phyloP scores from a whole-genome alignment of 345 rosid species.

The Gynandropsis gynandra region DNA sequence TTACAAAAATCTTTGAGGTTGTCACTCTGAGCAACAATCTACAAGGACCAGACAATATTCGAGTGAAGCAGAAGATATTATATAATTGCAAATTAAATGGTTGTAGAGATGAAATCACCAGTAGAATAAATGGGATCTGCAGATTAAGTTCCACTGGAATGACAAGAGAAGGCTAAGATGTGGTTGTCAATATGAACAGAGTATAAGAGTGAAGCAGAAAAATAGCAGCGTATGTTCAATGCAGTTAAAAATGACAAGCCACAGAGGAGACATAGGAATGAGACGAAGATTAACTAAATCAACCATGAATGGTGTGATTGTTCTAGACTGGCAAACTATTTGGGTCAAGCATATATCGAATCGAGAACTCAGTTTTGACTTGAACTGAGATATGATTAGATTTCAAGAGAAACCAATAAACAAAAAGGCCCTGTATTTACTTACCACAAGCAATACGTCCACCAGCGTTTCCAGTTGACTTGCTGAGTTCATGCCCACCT shows the following conservation, averaged over 20 bases:
- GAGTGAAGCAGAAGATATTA: background rate
- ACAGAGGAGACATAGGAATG: no score
- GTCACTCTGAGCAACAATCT: background rate
- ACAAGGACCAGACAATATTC: background rate
- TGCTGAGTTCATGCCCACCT: slow-evolving; percentile 96
- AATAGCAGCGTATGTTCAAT: no score
- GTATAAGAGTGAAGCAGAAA: no score
- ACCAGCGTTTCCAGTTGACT: slow-evolving; percentile 84
- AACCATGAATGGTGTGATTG: background rate
- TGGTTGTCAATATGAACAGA: no score
- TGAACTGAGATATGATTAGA: no score
- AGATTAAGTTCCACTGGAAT: no score
- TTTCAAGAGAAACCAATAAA: background rate
- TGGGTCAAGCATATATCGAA: background rate
- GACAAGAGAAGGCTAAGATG: no score
- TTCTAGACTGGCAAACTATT: background rate
- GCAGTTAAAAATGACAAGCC: no score
- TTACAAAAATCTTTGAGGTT: background rate
- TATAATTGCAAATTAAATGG: no score
- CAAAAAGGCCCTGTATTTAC: slow-evolving; percentile 16
- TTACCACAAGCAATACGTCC: slow-evolving; percentile 85
- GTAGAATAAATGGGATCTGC: no score
- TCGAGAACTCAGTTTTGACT: background rate
- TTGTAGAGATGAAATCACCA: no score
- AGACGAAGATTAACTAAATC: background rate